These are phyloP conservation scores for Aspergillus chevalieri DNA, from an alignment of 2,329 filamentous ascomycete genomes.

Conservation along the genomic window DNA sequence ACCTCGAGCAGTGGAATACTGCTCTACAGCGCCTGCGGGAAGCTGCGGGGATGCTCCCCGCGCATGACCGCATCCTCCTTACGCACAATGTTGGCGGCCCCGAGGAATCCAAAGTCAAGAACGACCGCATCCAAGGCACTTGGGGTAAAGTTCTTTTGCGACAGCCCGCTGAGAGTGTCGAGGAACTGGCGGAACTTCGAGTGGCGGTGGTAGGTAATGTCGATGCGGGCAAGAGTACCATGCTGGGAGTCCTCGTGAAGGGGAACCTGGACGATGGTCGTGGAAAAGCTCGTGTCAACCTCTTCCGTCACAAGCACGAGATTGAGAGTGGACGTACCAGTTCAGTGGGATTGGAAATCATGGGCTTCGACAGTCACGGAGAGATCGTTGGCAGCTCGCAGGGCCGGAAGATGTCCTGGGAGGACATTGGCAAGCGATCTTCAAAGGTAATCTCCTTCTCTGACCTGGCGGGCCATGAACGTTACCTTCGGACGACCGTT, in stretches of 20 bases:
- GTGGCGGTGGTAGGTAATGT: slow-evolving; percentile 98
- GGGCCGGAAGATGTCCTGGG: slow-evolving; percentile 86
- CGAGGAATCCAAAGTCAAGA: slow-evolving; percentile 61
- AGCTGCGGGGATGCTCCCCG: slow-evolving; percentile 59
- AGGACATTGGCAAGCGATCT: slow-evolving; percentile 91
- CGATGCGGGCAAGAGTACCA: slow-evolving; percentile 93
- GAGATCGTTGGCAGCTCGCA: slow-evolving; percentile 76
- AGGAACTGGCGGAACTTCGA: slow-evolving; percentile 89
- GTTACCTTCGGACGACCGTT: slow-evolving; percentile 90
- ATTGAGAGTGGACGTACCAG: slow-evolving; percentile 92
- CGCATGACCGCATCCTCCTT: slow-evolving; percentile 74
- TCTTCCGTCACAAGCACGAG: slow-evolving; percentile 97
- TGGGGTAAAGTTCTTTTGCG: slow-evolving; percentile 85
- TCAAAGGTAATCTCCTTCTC: slow-evolving; percentile 96
- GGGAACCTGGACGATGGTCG: slow-evolving; percentile 91
- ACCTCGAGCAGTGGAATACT: slow-evolving; percentile 65
- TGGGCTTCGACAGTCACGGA: slow-evolving; percentile 88
- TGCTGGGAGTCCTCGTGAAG: slow-evolving; percentile 92
- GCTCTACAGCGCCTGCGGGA: slow-evolving; percentile 61
- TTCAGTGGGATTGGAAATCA: slow-evolving; percentile 97
- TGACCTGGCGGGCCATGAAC: slow-evolving; percentile 90
- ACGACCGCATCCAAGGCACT: slow-evolving; percentile 64
- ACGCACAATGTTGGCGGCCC: slow-evolving; percentile 85
- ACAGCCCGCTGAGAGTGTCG: slow-evolving; percentile 63
- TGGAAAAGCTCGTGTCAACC: slow-evolving; percentile 86